Evolutionary conservation across 352 stramenopile species (phyloP).

Genomic region (Phytophthora podocarpi): DNA sequence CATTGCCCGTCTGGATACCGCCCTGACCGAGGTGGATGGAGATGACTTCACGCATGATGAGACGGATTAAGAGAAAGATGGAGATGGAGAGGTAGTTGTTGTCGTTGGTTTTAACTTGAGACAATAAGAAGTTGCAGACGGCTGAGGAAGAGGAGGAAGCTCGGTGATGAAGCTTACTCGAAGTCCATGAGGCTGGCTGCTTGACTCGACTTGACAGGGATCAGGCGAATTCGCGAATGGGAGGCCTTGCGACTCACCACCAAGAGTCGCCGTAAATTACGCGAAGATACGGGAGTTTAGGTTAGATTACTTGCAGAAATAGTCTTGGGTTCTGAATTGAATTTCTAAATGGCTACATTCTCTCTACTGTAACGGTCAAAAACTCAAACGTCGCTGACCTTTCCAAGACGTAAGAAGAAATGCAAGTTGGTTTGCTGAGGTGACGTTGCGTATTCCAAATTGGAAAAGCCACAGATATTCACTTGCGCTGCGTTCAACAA

Average conservation of each 20-base stretch:
- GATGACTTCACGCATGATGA: constrained; percentile 22
- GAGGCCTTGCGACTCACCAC: too few relatives aligned
- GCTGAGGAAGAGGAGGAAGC: constrained; percentile 51
- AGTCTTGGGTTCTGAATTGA: background rate
- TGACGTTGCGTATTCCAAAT: too few relatives aligned
- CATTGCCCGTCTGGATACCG: constrained; percentile 86
- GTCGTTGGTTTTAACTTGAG: background rate
- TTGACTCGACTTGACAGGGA: constrained; percentile 12
- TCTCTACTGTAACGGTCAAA: too few relatives aligned
- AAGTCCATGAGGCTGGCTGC: constrained; percentile 3
- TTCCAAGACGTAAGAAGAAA: too few relatives aligned
- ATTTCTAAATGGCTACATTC: background rate
- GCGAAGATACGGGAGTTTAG: constrained; percentile 7
- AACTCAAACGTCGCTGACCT: too few relatives aligned
- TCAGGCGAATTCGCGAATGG: constrained; percentile 29
- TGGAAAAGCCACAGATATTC: too few relatives aligned
- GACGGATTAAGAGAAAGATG: too few relatives aligned
- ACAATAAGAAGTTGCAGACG: constrained; percentile 8
- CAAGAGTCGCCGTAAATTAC: constrained; percentile 6
- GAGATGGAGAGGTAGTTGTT: too few relatives aligned
- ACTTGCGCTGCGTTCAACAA: too few relatives aligned
- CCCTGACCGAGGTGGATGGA: constrained; percentile 97
- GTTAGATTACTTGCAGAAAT: constrained; percentile 5
- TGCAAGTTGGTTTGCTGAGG: too few relatives aligned
- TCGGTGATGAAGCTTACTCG: constrained; percentile 77